Base-by-base conservation (phyloP, 139 green algal genomes). In the Asterochloris sp. region DNA sequence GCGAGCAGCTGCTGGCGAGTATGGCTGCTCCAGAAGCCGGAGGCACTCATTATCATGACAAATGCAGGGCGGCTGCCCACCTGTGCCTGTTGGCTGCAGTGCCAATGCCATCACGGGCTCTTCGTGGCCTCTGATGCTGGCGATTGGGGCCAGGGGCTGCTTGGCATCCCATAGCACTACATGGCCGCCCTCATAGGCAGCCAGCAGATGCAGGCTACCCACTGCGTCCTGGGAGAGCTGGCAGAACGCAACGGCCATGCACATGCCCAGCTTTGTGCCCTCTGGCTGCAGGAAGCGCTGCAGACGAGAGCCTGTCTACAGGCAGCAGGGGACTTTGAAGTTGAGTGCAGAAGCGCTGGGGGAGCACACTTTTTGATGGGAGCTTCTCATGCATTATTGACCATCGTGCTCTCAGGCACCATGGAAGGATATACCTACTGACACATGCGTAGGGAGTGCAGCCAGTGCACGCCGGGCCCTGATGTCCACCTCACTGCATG, bases 141-240 rank as follows among this genome's bases (percentile, higher is more conserved):
- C 76, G 15, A 88, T 21, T 23, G 78, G 71, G 26, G 79, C n/a
- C 0, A 13, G 16, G 10, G 76, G 62, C 10, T 74, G 16, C n/a
- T 64, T n/a, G 0, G 86, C 17, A 69, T 86, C 77, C 89, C 90
- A 93, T 4, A 93, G 67, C 27, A 78, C 84, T 9, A 92, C 75
- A 29, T 71, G 76, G 69, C 90, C 90, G 73, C 85, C 85, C 78
- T 93, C 90, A 24, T 93, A 93, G 0, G 87, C 90, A 6, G 66
- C 82, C 15, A 85, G 74, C 21, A 92, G n/a, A 74, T 66, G 80
- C 29, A 74, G n/a, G 19, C 75, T 63, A 15, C 73, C 16, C 17
- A 0, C 38, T 69, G 27, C 54, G 67, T 68, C 23, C 62, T 74
- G 14, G 1, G 14, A 19, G 27, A 83, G n/a, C 28, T 47, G 61